Percentiles rank a stretch among this genome's conserved stretches.
Conservation (phyloP, 2,329 filamentous ascomycete species). For the Talaromyces sp. region DNA sequence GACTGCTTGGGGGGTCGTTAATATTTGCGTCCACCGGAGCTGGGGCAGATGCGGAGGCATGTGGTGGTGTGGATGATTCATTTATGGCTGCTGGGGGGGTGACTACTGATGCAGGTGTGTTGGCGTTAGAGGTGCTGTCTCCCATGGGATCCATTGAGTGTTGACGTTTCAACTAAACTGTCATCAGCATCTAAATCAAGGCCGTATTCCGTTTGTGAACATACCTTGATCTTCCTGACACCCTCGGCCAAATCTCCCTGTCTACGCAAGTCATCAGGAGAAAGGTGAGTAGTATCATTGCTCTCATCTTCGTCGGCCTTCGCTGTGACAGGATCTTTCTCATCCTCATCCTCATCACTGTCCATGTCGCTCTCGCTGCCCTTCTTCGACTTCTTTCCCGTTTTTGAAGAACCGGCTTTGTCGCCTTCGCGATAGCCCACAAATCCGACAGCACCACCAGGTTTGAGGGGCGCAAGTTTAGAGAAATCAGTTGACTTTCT, state of each 20-base stretch:
- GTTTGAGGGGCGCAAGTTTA: constrained; percentile 76
- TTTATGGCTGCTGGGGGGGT: constrained; percentile 33
- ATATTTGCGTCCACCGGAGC: not conserved
- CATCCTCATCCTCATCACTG: constrained; percentile 65
- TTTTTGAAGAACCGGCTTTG: constrained; percentile 44
- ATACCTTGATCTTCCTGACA: constrained; percentile 63
- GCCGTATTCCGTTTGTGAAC: constrained; percentile 20
- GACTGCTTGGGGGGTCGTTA: constrained; percentile 23
- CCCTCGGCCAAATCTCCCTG: constrained; percentile 62
- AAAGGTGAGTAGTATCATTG: constrained; percentile 49
- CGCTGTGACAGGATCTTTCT: constrained; percentile 50
- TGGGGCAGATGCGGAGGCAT: constrained; percentile 19
- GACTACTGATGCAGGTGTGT: constrained; percentile 35
- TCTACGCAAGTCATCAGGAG: constrained; percentile 58
- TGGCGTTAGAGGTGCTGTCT: constrained; percentile 40
- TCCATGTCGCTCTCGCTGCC: constrained; percentile 64
- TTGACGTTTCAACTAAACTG: constrained; percentile 59
- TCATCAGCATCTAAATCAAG: constrained; percentile 12
- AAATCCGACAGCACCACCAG: constrained; percentile 85
- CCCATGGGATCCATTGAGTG: constrained; percentile 57
- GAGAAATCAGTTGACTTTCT: constrained; percentile 84
- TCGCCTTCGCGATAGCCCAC: constrained; percentile 76
- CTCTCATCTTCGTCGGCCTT: constrained; percentile 62
- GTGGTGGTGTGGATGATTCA: constrained; percentile 35
- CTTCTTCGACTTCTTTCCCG: constrained; percentile 61